Evolutionary conservation across 345 rosid species (phyloP).

Genomic region (Brassica incana): DNA sequence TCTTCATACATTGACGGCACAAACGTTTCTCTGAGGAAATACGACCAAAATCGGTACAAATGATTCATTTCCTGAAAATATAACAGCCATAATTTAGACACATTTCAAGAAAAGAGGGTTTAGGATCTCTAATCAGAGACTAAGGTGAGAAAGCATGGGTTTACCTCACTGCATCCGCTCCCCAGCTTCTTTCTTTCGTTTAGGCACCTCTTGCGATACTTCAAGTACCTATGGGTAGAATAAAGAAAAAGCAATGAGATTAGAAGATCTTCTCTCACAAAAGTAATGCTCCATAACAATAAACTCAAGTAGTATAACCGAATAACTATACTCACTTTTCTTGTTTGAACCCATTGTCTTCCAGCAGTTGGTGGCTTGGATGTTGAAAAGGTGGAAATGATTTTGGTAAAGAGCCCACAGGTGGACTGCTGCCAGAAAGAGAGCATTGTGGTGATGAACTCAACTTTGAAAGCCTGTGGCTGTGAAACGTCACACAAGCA

Average conservation of each 20-base stretch:
- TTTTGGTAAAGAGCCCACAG: conserved; percentile 94
- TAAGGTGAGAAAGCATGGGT: background rate
- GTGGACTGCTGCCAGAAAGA: conserved; percentile 64
- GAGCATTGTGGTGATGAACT: conserved; percentile 74
- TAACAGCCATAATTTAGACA: conserved; percentile 17
- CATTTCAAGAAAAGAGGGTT: background rate
- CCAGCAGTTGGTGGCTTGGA: conserved; percentile 92
- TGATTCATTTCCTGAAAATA: conserved; percentile 93
- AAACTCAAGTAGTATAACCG: conserved; percentile 1
- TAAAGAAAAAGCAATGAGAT: conserved; percentile 2
- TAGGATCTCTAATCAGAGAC: background rate
- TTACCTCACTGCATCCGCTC: conserved; percentile 94
- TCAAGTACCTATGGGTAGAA: conserved; percentile 66
- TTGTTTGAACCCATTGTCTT: conserved; percentile 95
- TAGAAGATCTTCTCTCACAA: conserved; percentile 11
- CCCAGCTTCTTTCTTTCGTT: conserved; percentile 89
- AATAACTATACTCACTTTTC: conserved; percentile 66
- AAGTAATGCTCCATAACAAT: conserved; percentile 9
- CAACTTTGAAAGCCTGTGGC: conserved; percentile 73
- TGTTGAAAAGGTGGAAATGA: conserved; percentile 92
- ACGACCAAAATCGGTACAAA: conserved; percentile 91
- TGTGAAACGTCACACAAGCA: conserved; percentile 40
- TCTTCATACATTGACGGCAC: conserved; percentile 87
- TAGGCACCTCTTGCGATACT: conserved; percentile 87
- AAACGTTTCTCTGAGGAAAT: conserved; percentile 80